A percentile compares a stretch with the other conserved stretches of the same genome.
phyloP scores from a whole-genome alignment of 495 filamentous ascomycete genomes.

The Beverwykella pulmonaria region DNA sequence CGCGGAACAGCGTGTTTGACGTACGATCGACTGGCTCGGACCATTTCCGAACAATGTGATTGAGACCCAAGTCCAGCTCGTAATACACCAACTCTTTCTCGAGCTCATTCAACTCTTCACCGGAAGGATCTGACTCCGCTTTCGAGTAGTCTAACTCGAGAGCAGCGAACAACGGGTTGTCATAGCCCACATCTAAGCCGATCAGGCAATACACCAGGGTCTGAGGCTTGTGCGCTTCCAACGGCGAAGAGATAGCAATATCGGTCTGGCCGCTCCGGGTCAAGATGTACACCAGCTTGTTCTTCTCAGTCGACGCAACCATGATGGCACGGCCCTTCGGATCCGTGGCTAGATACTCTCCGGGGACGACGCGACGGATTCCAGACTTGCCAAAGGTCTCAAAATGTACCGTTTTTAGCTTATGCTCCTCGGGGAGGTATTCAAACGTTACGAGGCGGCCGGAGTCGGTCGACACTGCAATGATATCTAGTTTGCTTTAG shows the following conservation, averaged over 20 bases:
- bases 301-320: slow-evolving; percentile 94
- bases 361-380: slow-evolving; percentile 89
- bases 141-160: slow-evolving; percentile 93
- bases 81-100: slow-evolving; percentile 96
- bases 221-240: slow-evolving; percentile 97
- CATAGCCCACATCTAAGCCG: slow-evolving; percentile 90
- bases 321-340: slow-evolving; percentile 94
- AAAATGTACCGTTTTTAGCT: slow-evolving; percentile 84
- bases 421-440: slow-evolving; percentile 83
- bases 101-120: slow-evolving; percentile 74
- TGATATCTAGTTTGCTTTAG: slow-evolving; percentile 82
- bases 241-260: slow-evolving; percentile 91
- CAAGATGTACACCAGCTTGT: slow-evolving; percentile 98
- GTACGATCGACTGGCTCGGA: slow-evolving; percentile 89
- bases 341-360: slow-evolving; percentile 91
- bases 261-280: slow-evolving; percentile 94
- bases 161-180: slow-evolving; percentile 93
- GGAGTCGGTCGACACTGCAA: slow-evolving; percentile 93
- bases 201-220: slow-evolving; percentile 85
- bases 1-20: slow-evolving; percentile 88
- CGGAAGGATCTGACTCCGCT: slow-evolving; percentile 86
- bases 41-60: slow-evolving; percentile 97
- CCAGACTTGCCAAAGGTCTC: slow-evolving; percentile 99
- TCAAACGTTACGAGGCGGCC: slow-evolving; percentile 93
- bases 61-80: slow-evolving; percentile 92